These are phyloP conservation scores for Thermochaetoides thermophila DNA, from an alignment of 495 filamentous ascomycete species.

Conservation along the genomic window DNA sequence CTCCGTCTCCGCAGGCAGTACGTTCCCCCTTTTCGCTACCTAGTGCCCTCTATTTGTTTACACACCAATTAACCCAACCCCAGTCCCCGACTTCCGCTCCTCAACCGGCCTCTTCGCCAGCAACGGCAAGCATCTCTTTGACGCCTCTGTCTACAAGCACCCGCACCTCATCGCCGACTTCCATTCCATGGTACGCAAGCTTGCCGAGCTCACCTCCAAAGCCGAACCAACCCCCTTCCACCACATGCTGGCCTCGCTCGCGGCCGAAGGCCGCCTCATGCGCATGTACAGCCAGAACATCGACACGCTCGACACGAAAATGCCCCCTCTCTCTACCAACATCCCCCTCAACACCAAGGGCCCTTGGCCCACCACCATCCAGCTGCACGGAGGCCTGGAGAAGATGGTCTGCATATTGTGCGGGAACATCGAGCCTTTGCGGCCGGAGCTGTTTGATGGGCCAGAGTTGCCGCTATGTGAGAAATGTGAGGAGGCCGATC, in stretches of 20 bases:
- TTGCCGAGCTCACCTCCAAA: constrained; percentile 57
- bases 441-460: constrained; percentile 67
- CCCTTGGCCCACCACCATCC: constrained; percentile 84
- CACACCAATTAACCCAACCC: too few species aligned
- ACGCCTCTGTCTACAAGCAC: constrained; percentile 92
- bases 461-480: constrained; percentile 71
- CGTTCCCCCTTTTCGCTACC: constrained; percentile 22
- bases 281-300: constrained; percentile 94
- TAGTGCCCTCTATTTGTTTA: constrained; percentile 10
- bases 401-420: constrained; percentile 97
- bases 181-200: constrained; percentile 85
- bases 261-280: constrained; percentile 77
- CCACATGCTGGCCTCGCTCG: constrained; percentile 79
- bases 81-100: constrained; percentile 95
- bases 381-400: constrained; percentile 83
- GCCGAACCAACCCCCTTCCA: constrained; percentile 83
- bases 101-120: constrained; percentile 74
- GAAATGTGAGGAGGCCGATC: constrained; percentile 59
- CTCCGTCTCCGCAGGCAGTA: constrained; percentile 90
- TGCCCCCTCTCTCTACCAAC: constrained; percentile 62
- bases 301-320: constrained; percentile 78
- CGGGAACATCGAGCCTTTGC: constrained; percentile 56
- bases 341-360: constrained; percentile 60
- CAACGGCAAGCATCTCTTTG: constrained; percentile 90
- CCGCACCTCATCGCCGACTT: constrained; percentile 75